Base-by-base conservation (phyloP, 192 early-diverging fungal genomes). In the Entophlyctis helioformis region DNA sequence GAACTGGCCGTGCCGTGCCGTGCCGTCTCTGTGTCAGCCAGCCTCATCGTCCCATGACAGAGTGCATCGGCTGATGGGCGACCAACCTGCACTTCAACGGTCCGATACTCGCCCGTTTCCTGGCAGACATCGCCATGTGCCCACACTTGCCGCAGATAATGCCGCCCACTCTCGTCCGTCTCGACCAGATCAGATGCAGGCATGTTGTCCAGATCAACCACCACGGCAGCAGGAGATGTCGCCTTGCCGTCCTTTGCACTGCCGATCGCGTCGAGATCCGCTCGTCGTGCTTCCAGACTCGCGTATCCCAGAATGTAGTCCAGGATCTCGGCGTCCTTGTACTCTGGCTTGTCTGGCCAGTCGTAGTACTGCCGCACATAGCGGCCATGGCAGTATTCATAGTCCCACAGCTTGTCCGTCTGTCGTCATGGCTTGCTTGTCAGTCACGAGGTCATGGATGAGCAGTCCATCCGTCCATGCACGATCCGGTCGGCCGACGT, bases 361-460 rank as follows among this genome's bases (percentile, higher is more conserved):
- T 57, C 46, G 51, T 78, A 76, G 54, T 62, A 81, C 63, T 87
- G 84, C 7, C 70, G 69, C 26, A 85, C 68, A 28, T 74, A 46
- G 7, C 45, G 47, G 24, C 36, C 34, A 59, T 87, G 87, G 53
- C 90, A 94, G 55, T 84, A 94, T 55, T 88, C 83, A 53, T 89
- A 94, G 0, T 75, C 75, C 83, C 85, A 94, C 62, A 73, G 89
- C 19, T 65, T 69, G 31, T 62, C 39, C 23, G 62, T 39, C 55
- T 53, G 23, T 10, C 4, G 10, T 41, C n/a, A n/a, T n/a, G n/a
- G n/a, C n/a, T n/a, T n/a, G n/a, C n/a, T n/a, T n/a, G n/a, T n/a
- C n/a, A n/a, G n/a, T n/a, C n/a, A n/a, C n/a, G n/a, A n/a, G n/a
- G n/a, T n/a, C n/a, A n/a, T n/a, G n/a, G n/a, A n/a, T n/a, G n/a